Base-by-base conservation (phyloP, 1,284 basidiomycete species). In the Naganishia albida region DNA sequence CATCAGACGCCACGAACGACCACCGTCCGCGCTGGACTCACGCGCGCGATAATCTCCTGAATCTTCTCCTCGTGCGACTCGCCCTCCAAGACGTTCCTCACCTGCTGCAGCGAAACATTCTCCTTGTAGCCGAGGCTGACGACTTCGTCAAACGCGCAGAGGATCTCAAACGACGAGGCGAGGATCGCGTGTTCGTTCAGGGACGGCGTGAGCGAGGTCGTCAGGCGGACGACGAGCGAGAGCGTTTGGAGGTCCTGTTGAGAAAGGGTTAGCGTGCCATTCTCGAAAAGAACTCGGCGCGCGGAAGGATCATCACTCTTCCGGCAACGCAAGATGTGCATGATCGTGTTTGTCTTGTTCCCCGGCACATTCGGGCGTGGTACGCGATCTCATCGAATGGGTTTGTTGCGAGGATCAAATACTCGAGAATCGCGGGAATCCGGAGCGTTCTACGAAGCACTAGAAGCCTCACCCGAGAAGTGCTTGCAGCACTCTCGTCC, bases 41-140 rank as follows among this genome's bases (percentile, higher is more conserved):
- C 91, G 77, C 90, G 84, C 23, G 93, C 91, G 72, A 99, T 99
- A 78, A 99, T 99, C 74, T 99, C 96, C 77, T 99, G 94, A 70
- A 99, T 98, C 83, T 97, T 98, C 82, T 99, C 96, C 79, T 99
- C 96, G 80, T 99, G 96, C 80, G 89, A 92, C 82, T 99, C 96
- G 88, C 97, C 98, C 83, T 98, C 96, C 71, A 99, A 81, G 44
- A 96, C 87, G 73, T 85, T 95, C 71, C 91, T 83, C 51, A 99
- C 91, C 79, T 98, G 94, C 78, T 89, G 86, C 54, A 99, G 80
- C 74, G 89, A 93, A 62, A 97, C 90, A 69, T 91, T 89, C 80
- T 99, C 96, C 74, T 93, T 84, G 81, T 95, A 98, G 1, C 96
- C 96, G 71, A 97, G 77, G 72, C 88, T 91, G 66, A 98, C 89